Percentiles rank a stretch among this genome's conserved stretches.
Conservation (phyloP, 768 basidiomycete species). For the Mycena indigotica region DNA sequence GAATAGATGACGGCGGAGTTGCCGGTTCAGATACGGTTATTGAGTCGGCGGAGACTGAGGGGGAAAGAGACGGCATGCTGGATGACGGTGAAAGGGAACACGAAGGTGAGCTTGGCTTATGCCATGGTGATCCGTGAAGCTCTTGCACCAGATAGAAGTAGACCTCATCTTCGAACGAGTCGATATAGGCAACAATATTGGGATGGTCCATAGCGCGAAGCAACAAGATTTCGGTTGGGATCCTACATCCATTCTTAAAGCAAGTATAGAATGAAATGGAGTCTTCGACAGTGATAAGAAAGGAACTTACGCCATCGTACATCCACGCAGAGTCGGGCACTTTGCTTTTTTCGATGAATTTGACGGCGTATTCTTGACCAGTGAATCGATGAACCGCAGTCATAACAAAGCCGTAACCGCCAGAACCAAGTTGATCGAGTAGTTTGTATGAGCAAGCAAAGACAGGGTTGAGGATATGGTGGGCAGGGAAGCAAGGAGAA, state of each 20-base stretch:
- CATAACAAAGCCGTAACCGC: slow-evolving; percentile 96
- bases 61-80: slow-evolving; percentile 58
- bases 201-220: slow-evolving; percentile 75
- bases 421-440: slow-evolving; percentile 81
- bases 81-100: slow-evolving; percentile 33
- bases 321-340: slow-evolving; percentile 51
- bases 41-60: slow-evolving; percentile 54
- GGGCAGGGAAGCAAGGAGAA: slow-evolving; percentile 58
- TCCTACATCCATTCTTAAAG: slow-evolving; percentile 51
- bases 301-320: slow-evolving; percentile 13
- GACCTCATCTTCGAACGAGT: slow-evolving; percentile 78
- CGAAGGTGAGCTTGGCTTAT: slow-evolving; percentile 38
- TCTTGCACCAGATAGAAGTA: slow-evolving; percentile 95
- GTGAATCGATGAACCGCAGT: slow-evolving; percentile 67
- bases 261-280: slow-evolving; percentile 5
- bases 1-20: slow-evolving; percentile 40
- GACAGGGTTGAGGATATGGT: slow-evolving; percentile 58
- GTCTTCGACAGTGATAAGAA: not conserved
- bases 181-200: slow-evolving; percentile 81
- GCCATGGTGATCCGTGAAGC: slow-evolving; percentile 91
- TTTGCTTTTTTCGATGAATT: slow-evolving; percentile 85
- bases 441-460: slow-evolving; percentile 66
- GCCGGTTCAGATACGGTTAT: slow-evolving; percentile 43
- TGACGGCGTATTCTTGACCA: slow-evolving; percentile 82
- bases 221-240: slow-evolving; percentile 84